Conservation (phyloP, 2,329 filamentous ascomycete species). For the Apiospora phragmitis region DNA sequence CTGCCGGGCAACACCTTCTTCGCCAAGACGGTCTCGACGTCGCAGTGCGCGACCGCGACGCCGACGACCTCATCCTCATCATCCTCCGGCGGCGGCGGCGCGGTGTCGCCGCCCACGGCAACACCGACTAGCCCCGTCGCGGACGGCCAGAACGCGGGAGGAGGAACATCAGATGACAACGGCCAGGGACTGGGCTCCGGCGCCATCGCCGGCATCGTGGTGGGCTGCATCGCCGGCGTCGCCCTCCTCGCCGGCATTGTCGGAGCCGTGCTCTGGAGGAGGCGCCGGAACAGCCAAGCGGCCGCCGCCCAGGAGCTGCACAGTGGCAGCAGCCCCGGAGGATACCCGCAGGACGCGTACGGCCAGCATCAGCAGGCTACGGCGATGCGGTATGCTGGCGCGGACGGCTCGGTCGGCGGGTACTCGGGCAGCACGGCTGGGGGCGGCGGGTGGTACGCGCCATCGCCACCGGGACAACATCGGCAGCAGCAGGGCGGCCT, state of each 20-base stretch:
- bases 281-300: neutral
- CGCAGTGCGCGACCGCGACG: neutral
- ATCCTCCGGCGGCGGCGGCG: neutral
- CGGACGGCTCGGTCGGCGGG: neutral
- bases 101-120: neutral
- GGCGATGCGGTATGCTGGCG: neutral
- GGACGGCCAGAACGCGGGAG: neutral
- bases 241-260: constrained; percentile 23
- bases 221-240: constrained; percentile 26
- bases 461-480: neutral
- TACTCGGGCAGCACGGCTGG: neutral
- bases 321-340: neutral
- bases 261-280: neutral
- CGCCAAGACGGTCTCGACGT: neutral
- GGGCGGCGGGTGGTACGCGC: neutral
- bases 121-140: neutral
- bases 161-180: neutral
- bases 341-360: neutral
- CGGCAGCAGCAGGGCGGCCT: neutral
- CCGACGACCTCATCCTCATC: neutral
- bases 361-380: neutral
- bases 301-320: neutral
- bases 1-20: neutral
- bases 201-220: constrained; percentile 28
- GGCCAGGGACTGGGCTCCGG: constrained; percentile 22